Evolutionary conservation across 2,329 filamentous ascomycete species (phyloP), one percentile per base, ranked within the genome.

Genomic region (Chaetoscypha palmicola): DNA sequence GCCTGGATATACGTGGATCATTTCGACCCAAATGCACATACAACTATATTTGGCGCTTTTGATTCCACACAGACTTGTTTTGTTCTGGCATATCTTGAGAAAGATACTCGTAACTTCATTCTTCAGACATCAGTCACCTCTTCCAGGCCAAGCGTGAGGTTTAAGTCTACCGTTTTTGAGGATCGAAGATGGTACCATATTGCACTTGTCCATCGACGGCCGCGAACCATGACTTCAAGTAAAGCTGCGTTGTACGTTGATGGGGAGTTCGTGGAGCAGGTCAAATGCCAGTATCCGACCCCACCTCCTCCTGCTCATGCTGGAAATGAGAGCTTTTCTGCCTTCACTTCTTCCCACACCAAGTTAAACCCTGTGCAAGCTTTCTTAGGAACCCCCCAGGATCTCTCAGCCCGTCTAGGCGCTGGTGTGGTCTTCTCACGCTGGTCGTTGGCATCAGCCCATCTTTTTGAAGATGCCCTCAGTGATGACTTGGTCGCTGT

Each of bases 1-100:
- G 78, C 87, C 0, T 98, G 92, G 92, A 76, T 95, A 38, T 80
- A 85, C 16, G 78, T 98, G 47, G 90, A 97, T 62, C 72, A 79
- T 31, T 97, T 92, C 63, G 94, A 98, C 62, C 69, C 77, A 4
- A 77, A 78, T 35, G 81, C 85, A 12, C 92, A 98, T 63, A 98
- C 92, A 0, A 98, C 92, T 0, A 76, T 98, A 11, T 98, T 98
- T 62, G 92, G 92, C 20, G 87, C 92, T 7, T 97, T 94, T 64
- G 92, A 98, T 65, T 74, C 83, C 3, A 88, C 80, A 4, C 91
- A 97, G 63, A 88, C 86, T 4, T 98, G 92, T 64, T 98, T 98
- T 59, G 68, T 98, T 26, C 78, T 98, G 55, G 82, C 89, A 48
- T 98, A 98, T 60, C 73, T 98, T 30, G 94, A 98, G 62, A 89